These are phyloP conservation scores for Lachnellula subtilissima DNA, from an alignment of 2,329 filamentous ascomycete genomes.

Conservation along the genomic window DNA sequence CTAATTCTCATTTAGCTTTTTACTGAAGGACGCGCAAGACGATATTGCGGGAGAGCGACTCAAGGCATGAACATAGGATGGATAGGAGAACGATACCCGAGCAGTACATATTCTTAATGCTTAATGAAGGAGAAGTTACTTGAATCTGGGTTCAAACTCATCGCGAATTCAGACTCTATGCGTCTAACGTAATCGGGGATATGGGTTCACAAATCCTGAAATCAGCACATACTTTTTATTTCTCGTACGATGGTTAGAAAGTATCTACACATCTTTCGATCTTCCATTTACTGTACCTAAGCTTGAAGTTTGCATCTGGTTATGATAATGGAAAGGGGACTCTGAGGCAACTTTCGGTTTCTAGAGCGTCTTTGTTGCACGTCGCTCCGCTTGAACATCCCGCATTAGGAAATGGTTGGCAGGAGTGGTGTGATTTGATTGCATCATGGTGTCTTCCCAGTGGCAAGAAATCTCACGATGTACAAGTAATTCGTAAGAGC, in stretches of 20 bases:
- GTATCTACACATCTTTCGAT: not conserved
- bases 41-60: conserved; percentile 69
- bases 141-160: not conserved
- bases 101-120: not conserved
- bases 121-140: not conserved
- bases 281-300: not conserved
- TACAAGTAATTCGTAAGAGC: not conserved
- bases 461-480: not conserved
- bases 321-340: not conserved
- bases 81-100: not conserved
- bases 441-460: not conserved
- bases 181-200: not conserved
- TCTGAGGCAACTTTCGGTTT: not conserved
- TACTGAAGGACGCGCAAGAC: conserved; percentile 79
- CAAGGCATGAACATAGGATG: conserved; percentile 51
- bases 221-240: not conserved
- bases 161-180: not conserved
- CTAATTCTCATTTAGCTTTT: conserved; percentile 55
- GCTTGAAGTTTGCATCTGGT: not conserved
- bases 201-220: too few relatives aligned
- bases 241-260: not conserved
- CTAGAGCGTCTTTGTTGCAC: conserved; percentile 1
- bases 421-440: not conserved
- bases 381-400: conserved; percentile 9
- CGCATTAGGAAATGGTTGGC: conserved; percentile 1